Base-by-base conservation (phyloP, 176 grass and related monocot genomes). In the Zea mays region DNA sequence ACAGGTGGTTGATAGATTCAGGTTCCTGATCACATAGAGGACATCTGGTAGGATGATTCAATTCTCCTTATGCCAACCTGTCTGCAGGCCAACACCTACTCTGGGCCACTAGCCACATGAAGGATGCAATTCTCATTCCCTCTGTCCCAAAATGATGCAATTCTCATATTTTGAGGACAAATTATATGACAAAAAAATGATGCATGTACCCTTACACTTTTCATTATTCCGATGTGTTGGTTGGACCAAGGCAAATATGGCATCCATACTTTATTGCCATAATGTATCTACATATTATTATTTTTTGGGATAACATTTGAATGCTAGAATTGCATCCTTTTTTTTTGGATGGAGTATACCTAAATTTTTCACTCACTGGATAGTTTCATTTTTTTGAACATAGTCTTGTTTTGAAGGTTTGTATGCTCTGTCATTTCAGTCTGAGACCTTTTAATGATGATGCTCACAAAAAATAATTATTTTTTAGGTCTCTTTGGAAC, bases 401-500 rank as follows among this genome's bases (percentile, higher is more conserved):
- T n/a, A 15, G 13, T n/a, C 39, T 39, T 51, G 39, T 49, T 64
- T 34, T 5, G 10, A 34, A 48, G n/a, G 4, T 54, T 15, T 66
- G 3, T 47, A 21, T 83, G 11, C 58, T 72, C 6, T 69, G 11
- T 52, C 45, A 75, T 63, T 73, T 69, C 12, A 40, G 13, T 74
- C 17, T 62, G 38, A 27, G 60, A 47, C 9, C 5, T 27, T 27
- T 27, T 70, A 39, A 58, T 80, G 39, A 46, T 75, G 42, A 52
- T 76, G 39, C 68, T 88, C n/a, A 74, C 51, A 75, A 67, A 41
- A 27, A 38, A 72, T 47, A 47, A 78, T 69, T 82, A 38, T 81
- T 55, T 52, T 93, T 46, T 72, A 99, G 96, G 19, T 99, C 40
- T 99, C 96, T 8, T 88, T 99, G 90, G 96, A 99, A 84, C 96